phyloP scores from a whole-genome alignment of 2,329 filamentous ascomycete species.

The Xylaria sp. region DNA sequence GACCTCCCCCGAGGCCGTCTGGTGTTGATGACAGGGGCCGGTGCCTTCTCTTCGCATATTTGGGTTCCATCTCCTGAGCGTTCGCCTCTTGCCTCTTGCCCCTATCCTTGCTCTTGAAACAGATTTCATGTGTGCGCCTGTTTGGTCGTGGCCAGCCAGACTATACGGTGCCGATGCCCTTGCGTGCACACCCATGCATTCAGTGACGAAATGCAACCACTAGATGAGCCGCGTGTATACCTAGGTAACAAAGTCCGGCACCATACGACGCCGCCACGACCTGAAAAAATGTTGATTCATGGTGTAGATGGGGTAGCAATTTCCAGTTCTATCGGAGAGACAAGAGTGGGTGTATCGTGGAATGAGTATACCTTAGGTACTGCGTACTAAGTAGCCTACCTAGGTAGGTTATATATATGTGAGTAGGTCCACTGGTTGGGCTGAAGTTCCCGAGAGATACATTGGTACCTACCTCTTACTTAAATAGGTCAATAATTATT shows the following conservation, averaged over 20 bases:
- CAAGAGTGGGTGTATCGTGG: too few species aligned
- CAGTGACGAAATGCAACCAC: background rate
- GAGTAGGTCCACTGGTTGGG: too few species aligned
- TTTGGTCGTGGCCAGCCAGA: background rate
- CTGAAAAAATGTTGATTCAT: background rate
- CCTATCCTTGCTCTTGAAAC: background rate
- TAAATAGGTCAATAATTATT: too few species aligned
- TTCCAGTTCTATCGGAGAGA: background rate
- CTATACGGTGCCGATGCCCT: background rate
- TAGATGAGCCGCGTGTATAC: background rate
- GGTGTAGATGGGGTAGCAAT: background rate
- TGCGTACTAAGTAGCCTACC: too few species aligned
- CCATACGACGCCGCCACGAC: background rate
- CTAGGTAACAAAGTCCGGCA: background rate
- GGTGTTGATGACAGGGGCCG: background rate
- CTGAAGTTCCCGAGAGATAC: too few species aligned
- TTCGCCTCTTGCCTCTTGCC: too few species aligned
- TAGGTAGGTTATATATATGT: too few species aligned
- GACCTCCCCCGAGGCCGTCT: too few species aligned
- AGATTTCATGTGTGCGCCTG: background rate
- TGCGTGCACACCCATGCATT: background rate
- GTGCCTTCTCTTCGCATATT: background rate
- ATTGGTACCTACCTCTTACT: too few species aligned
- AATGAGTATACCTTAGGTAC: too few species aligned
- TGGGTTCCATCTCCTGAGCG: background rate